phyloP scores from a whole-genome alignment of 2,329 filamentous ascomycete genomes.

The Mycogone perniciosa region DNA sequence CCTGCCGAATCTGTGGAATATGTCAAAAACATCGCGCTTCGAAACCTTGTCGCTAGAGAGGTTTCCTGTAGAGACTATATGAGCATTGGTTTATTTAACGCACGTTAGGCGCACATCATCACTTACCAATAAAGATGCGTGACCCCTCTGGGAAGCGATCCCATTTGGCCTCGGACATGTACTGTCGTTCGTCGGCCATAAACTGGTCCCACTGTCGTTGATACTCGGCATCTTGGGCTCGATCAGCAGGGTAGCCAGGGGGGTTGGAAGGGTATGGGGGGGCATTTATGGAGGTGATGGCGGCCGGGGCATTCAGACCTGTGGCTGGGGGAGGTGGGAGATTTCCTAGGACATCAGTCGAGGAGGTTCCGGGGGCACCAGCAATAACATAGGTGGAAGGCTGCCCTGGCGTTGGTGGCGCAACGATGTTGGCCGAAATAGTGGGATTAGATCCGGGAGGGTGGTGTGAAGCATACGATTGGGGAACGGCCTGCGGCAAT shows the following conservation, averaged over 20 bases:
- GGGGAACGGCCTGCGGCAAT: conserved; percentile 31
- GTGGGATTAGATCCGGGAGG: conserved; percentile 26
- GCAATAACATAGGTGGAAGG: conserved; percentile 28
- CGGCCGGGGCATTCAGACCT: conserved; percentile 23
- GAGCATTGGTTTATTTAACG: conserved; percentile 13
- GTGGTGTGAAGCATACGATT: conserved; percentile 33
- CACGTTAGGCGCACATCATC: conserved; percentile 20
- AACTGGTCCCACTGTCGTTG: conserved; percentile 68
- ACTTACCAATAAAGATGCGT: conserved; percentile 72
- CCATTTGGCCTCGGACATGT: conserved; percentile 74
- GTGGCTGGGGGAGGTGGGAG: conserved; percentile 25
- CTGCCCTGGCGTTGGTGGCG: conserved; percentile 28
- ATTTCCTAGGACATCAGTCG: conserved; percentile 26
- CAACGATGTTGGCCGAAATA: conserved; percentile 22
- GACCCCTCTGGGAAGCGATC: conserved; percentile 73
- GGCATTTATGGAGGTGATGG: conserved; percentile 25
- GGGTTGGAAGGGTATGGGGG: conserved; percentile 27
- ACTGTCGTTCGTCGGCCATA: conserved; percentile 63
- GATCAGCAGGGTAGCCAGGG: conserved; percentile 23
- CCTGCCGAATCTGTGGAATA: conserved; percentile 79
- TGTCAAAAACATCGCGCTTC: conserved; percentile 87
- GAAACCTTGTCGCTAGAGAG: conserved; percentile 88
- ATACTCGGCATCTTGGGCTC: conserved; percentile 38
- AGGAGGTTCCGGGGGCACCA: conserved; percentile 26
- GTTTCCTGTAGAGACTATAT: conserved; percentile 57